Evolutionary conservation across 78 protist genomes (phyloP).

Genomic region (Trichosphaerium sp.): DNA sequence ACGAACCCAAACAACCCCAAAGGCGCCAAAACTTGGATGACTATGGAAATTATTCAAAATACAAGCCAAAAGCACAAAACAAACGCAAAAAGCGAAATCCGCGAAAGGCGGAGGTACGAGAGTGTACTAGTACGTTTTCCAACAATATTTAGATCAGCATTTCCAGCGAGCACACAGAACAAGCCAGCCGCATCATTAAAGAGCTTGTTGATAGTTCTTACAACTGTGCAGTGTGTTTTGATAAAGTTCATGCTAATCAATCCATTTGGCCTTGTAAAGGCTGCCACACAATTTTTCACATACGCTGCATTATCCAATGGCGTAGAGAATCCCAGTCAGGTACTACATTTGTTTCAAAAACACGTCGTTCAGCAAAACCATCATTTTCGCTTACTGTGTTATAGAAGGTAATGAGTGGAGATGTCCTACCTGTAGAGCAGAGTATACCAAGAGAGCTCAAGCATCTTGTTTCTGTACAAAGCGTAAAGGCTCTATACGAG

Average conservation of each 20-base stretch:
- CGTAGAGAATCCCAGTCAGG: background rate
- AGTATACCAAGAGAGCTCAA: no score
- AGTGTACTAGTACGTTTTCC: no score
- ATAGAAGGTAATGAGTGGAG: background rate
- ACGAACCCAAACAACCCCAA: no score
- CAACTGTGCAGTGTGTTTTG: background rate
- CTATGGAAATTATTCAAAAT: no score
- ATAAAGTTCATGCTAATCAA: background rate
- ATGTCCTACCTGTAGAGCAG: background rate
- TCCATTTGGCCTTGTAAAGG: background rate
- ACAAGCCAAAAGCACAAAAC: no score
- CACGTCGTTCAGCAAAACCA: background rate
- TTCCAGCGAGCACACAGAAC: background rate
- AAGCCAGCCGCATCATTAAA: background rate
- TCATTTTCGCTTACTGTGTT: background rate
- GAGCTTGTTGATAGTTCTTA: background rate
- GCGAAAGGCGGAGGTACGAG: no score
- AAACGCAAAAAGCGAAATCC: no score
- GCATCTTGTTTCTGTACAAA: no score
- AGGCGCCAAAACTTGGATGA: no score
- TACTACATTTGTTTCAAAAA: background rate
- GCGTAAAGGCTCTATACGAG: no score
- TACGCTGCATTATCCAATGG: background rate
- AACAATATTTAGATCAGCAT: no score
- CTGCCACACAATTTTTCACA: background rate